Conservation (phyloP, 352 stramenopile genomes). For the Phytophthora sp. region DNA sequence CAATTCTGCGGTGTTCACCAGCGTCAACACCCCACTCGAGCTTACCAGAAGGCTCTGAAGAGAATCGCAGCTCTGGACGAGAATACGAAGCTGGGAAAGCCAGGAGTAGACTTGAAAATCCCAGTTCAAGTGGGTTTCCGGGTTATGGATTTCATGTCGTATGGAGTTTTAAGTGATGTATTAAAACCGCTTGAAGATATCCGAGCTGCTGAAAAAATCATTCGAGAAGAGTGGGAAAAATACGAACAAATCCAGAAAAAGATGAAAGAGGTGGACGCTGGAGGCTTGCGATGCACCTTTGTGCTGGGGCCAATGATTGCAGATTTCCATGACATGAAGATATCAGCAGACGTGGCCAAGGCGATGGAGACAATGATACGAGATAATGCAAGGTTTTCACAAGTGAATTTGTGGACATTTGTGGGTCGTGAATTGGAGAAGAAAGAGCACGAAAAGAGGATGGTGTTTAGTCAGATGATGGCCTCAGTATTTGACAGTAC, state of each 20-base stretch:
- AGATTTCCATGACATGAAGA: not conserved
- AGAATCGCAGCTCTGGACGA: slow-evolving; percentile 5
- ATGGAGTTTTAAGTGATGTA: no score
- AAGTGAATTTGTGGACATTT: slow-evolving; percentile 3
- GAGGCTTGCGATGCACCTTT: slow-evolving; percentile 3
- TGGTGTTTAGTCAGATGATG: slow-evolving; percentile 14
- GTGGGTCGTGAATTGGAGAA: not conserved
- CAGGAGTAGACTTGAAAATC: slow-evolving; percentile 4
- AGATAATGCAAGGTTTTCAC: slow-evolving; percentile 12
- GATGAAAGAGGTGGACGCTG: not conserved
- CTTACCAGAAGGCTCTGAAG: not conserved
- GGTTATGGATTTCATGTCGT: not conserved
- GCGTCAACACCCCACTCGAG: not conserved
- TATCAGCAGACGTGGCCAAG: not conserved
- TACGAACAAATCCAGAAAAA: not conserved
- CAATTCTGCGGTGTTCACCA: slow-evolving; percentile 6
- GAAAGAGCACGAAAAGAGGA: not conserved
- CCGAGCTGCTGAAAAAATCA: not conserved
- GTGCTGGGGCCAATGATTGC: slow-evolving; percentile 19
- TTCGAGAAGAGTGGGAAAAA: not conserved
- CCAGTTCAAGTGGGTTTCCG: slow-evolving; percentile 7
- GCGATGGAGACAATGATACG: not conserved
- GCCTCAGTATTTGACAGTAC: slow-evolving; percentile 6
- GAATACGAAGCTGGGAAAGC: not conserved
- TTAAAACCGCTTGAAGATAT: not conserved